Evolutionary conservation across 768 basidiomycete genomes (phyloP), one percentile per base, ranked within the genome.

Genomic region (Psilocybe azurescens): DNA sequence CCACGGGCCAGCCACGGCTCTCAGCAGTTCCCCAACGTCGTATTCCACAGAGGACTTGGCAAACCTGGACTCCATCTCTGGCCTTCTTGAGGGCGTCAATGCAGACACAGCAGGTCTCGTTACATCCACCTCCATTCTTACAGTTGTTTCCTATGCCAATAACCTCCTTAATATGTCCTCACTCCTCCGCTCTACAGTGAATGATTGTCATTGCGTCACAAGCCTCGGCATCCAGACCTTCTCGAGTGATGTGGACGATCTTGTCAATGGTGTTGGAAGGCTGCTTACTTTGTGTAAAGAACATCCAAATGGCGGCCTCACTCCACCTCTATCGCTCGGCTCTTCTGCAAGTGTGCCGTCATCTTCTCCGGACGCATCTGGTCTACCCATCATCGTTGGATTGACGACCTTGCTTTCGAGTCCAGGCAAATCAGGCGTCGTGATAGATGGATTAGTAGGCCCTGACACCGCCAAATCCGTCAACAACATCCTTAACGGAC

Each of bases 51-150:
- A 33, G 3, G 20, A 57, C 29, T 14, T 57, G 20, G 51, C 66
- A n/a, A 51, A 55, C 36, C 33, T 66, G 10, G 24, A 52, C 39
- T 5, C 56, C 32, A 64, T 61, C 62, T 59, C 54, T 48, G 64
- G 58, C 64, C 66, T 72, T 41, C 46, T 74, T 14, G 59, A 62
- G 54, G 62, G 65, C 20, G 55, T 74, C 54, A 63, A 67, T 18
- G 56, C 38, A 5, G 70, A 66, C 8, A 65, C 71, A 2, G 58
- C 48, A 2, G 61, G 68, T 30, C 61, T 74, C 10, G 47, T 75
- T 9, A 56, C 63, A 11, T 72, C 75, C 9, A 59, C 61, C 4
- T 67, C 72, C 1, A 50, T 71, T 28, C 51, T 55, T 18, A 60
- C 60, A 5, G 46, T 61, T 1, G 60, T 76, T 10, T 47, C 56